Conservation (phyloP, 805 yeast species). For the Suhomyces prunicola region DNA sequence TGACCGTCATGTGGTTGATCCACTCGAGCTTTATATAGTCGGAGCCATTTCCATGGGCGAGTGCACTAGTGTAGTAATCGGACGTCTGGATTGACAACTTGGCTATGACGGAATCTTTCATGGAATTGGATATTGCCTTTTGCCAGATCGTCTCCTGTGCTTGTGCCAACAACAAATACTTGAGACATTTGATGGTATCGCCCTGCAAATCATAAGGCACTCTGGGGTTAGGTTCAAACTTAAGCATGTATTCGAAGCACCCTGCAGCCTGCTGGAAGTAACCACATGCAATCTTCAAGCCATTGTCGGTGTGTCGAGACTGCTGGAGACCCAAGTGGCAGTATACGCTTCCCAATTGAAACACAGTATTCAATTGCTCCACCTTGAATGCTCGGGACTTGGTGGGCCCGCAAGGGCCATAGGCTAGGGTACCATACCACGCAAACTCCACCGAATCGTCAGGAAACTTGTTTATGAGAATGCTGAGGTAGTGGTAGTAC, state of each 20-base stretch:
- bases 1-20: conserved; percentile 58
- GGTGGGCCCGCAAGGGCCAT: conserved; percentile 48
- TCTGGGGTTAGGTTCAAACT: conserved; percentile 5
- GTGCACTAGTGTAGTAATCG: conserved; percentile 49
- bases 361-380: conserved; percentile 63
- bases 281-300: conserved; percentile 58
- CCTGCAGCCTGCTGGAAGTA: conserved; percentile 76
- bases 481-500: conserved; percentile 47
- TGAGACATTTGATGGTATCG: conserved; percentile 50
- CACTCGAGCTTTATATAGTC: conserved; percentile 55
- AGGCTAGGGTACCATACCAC: conserved; percentile 73
- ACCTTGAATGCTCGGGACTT: conserved; percentile 47
- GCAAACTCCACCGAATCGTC: conserved; percentile 55
- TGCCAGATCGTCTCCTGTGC: conserved; percentile 89
- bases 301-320: conserved; percentile 46
- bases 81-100: conserved; percentile 64
- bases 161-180: conserved; percentile 64
- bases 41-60: conserved; percentile 38
- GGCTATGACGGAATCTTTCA: conserved; percentile 61
- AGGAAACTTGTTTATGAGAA: conserved; percentile 58
- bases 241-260: conserved; percentile 42
- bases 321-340: conserved; percentile 53
- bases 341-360: conserved; percentile 65
- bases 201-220: conserved; percentile 46
- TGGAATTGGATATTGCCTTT: conserved; percentile 49